A percentile compares a stretch with the other conserved stretches of the same genome.
phyloP scores from a whole-genome alignment of 2,329 filamentous ascomycete species.

The Colletotrichum siamense region DNA sequence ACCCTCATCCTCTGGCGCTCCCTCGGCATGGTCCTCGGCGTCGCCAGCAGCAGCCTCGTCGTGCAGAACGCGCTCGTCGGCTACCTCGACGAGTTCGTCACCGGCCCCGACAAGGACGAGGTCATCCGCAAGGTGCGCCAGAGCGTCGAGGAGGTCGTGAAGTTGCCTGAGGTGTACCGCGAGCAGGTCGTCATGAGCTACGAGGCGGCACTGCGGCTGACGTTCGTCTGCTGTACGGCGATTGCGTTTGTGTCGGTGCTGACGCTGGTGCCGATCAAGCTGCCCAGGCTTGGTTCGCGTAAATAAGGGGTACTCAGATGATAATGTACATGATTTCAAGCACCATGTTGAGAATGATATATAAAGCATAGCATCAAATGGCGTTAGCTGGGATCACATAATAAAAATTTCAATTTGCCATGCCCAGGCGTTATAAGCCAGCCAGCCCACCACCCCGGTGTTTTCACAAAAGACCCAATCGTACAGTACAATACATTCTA shows the following conservation, averaged over 20 bases:
- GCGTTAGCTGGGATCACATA: not conserved
- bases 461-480: not conserved
- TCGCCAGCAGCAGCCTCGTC: constrained; percentile 73
- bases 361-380: not conserved
- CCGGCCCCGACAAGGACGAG: constrained; percentile 60
- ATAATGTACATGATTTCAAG: not conserved
- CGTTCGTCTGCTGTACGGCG: constrained; percentile 47
- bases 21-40: constrained; percentile 75
- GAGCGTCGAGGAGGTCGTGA: constrained; percentile 59
- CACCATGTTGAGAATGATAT: not conserved
- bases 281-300: constrained; percentile 56
- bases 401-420: constrained; percentile 8
- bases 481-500: constrained; percentile 1
- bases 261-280: constrained; percentile 55
- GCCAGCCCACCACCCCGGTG: not conserved
- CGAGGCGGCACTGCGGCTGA: constrained; percentile 53
- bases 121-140: constrained; percentile 58
- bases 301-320: constrained; percentile 31
- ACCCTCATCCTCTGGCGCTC: constrained; percentile 76
- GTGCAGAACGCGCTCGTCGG: constrained; percentile 72
- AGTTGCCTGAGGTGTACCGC: constrained; percentile 48
- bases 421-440: not conserved
- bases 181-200: constrained; percentile 63
- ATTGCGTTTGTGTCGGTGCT: constrained; percentile 54
- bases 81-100: constrained; percentile 65